Evolutionary conservation across 345 rosid genomes (phyloP), one percentile per base, ranked within the genome.

Genomic region (Citrus hindsii): DNA sequence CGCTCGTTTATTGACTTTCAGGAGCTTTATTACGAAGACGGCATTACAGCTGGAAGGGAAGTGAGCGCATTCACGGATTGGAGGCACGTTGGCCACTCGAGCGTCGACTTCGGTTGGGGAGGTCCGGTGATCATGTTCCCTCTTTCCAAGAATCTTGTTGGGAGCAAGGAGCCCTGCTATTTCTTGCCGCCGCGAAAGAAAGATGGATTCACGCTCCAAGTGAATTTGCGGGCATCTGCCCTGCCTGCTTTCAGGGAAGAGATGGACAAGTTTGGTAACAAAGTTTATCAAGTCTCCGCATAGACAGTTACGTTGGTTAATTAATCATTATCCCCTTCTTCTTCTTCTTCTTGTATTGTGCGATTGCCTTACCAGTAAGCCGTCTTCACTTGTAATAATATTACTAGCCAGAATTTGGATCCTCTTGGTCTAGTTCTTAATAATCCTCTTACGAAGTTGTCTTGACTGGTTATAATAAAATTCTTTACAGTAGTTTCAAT

Each of bases 1-100:
- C 93, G 90, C 6, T 92, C 98, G 4, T 93, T 88, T 79, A 86
- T 95, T 21, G 98, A 95, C 80, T 90, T 90, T 27, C 94, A 89
- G 40, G 95, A 87, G 62, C 80, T 86, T 25, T 87, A 90, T 59
- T 69, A 77, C 30, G 81, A 53, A 27, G 90, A 90, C 74, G 91
- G 88, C 24, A 85, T 81, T 71, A 84, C 86, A 32, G 90, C 92
- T 1, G 95, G 91, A 22, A 69, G 79, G 77, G 85, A 86, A 74
- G 94, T 92, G 79, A 91, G 97, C 35, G 93, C 97, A n/a, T 92
- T 93, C 90, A 93, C 98, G 9, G 98, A 95, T 78, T 92, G 98
- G 98, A 83, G 98, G 79, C 90, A 95, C 79, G 77, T 95, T 35
- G 98, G 98, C 33, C 98, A 95, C 81, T 85, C 93, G 0, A 82